Evolutionary conservation across 2,329 filamentous ascomycete species (phyloP).

Genomic region (Pseudogymnoascus sp.): DNA sequence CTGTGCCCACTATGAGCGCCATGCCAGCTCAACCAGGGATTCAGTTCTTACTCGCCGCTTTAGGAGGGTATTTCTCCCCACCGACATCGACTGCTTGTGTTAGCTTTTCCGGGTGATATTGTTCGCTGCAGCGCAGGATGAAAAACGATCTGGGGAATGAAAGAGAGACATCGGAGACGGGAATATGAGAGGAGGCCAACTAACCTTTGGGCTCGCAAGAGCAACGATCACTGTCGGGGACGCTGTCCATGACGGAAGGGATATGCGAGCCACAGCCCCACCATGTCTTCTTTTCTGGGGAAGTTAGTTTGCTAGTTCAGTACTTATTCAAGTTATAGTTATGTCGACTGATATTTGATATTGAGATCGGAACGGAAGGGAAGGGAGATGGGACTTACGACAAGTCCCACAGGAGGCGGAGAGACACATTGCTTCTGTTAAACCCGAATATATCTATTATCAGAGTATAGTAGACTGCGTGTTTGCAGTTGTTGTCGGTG

Average conservation of each 20-base stretch:
- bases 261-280: slow-evolving; percentile 45
- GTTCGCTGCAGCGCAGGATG: not conserved
- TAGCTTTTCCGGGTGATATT: slow-evolving; percentile 25
- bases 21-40: slow-evolving; percentile 10
- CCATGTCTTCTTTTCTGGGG: slow-evolving; percentile 43
- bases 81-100: slow-evolving; percentile 38
- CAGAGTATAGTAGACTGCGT: not conserved
- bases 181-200: not conserved
- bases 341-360: slow-evolving; percentile 10
- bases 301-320: not conserved
- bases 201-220: slow-evolving; percentile 31
- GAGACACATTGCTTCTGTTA: slow-evolving; percentile 38
- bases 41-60: slow-evolving; percentile 27
- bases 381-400: slow-evolving; percentile 32
- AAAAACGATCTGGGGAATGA: not conserved
- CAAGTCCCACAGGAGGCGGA: slow-evolving; percentile 42
- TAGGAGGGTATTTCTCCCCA: slow-evolving; percentile 47
- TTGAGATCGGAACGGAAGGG: slow-evolving; percentile 7
- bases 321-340: slow-evolving; percentile 4
- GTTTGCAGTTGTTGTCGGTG: not conserved
- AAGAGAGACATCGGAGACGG: not conserved
- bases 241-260: slow-evolving; percentile 42
- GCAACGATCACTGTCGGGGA: slow-evolving; percentile 45
- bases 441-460: slow-evolving; percentile 3
- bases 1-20: slow-evolving; percentile 7